A percentile compares a stretch with the other conserved stretches of the same genome.
Evolutionary conservation across 805 yeast genomes (phyloP).

Genomic region (Sugiyamaella qingdaonensis): DNA sequence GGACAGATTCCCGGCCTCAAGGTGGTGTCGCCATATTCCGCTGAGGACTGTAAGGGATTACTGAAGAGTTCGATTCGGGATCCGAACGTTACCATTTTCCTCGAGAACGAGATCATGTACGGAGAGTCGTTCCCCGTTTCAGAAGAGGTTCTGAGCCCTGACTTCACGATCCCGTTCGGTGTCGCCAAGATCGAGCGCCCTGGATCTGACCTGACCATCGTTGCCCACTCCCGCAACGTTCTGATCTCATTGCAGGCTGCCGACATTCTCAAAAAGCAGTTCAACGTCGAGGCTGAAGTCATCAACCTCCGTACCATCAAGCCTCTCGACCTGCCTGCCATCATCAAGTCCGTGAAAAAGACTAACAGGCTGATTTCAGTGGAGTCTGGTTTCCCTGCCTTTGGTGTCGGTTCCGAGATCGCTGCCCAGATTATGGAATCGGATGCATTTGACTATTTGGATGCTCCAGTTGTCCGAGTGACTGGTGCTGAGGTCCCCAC

Average conservation of each 20-base stretch:
- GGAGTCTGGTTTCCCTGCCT: constrained; percentile 97
- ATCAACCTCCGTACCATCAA: constrained; percentile 93
- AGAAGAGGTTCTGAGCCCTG: constrained; percentile 84
- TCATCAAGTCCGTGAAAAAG: constrained; percentile 86
- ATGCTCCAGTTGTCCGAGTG: constrained; percentile 97
- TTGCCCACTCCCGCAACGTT: constrained; percentile 90
- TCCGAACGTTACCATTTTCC: constrained; percentile 94
- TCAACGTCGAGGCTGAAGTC: constrained; percentile 89
- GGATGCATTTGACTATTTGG: constrained; percentile 96
- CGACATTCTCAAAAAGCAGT: constrained; percentile 71
- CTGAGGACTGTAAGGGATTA: constrained; percentile 95
- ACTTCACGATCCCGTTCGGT: constrained; percentile 89
- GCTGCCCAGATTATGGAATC: constrained; percentile 97
- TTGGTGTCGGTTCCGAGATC: constrained; percentile 98
- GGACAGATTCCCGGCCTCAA: constrained; percentile 97
- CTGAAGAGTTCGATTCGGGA: constrained; percentile 96
- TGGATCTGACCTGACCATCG: constrained; percentile 86
- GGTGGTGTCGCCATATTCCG: constrained; percentile 90
- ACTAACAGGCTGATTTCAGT: constrained; percentile 95
- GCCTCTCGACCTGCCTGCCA: constrained; percentile 88
- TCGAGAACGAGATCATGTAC: constrained; percentile 93
- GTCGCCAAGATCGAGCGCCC: constrained; percentile 92
- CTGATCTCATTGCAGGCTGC: constrained; percentile 87
- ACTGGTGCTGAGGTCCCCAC: constrained; percentile 99
- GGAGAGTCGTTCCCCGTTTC: constrained; percentile 87